Evolutionary conservation across 805 yeast species (phyloP).

Genomic region (Pichia nakasei): DNA sequence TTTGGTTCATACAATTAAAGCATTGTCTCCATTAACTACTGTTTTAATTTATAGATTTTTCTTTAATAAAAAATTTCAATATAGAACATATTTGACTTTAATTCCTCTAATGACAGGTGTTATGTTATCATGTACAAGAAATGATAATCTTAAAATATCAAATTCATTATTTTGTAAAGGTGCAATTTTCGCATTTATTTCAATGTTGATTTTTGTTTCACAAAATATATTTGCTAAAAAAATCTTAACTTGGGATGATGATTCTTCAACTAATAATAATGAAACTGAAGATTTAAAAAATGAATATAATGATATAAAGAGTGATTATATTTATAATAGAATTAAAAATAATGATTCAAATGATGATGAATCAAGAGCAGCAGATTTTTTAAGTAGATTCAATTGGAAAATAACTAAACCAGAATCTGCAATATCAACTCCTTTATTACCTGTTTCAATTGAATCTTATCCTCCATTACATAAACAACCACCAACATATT

Average conservation of each 20-base stretch:
- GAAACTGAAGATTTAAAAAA: constrained; percentile 1
- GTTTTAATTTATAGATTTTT: constrained; percentile 66
- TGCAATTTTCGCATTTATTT: constrained; percentile 40
- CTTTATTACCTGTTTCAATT: constrained; percentile 27
- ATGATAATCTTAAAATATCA: constrained; percentile 19
- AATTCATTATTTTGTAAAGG: constrained; percentile 30
- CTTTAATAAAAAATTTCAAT: constrained; percentile 48
- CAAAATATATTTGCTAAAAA: constrained; percentile 78
- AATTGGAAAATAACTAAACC: constrained; percentile 23
- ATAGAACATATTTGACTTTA: constrained; percentile 67
- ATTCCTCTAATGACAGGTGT: constrained; percentile 78
- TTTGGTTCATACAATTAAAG: constrained; percentile 87
- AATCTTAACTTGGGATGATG: constrained; percentile 45
- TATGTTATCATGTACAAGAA: constrained; percentile 62
- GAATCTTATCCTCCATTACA: constrained; percentile 21
- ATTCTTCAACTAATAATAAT: neutral
- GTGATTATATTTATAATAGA: neutral
- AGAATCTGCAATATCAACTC: constrained; percentile 28
- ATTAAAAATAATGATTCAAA: constrained; percentile 10
- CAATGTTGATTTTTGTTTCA: constrained; percentile 62
- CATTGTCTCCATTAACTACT: constrained; percentile 82
- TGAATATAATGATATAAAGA: constrained; percentile 1
- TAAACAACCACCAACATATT: constrained; percentile 13
- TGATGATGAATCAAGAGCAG: constrained; percentile 18
- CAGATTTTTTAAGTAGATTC: constrained; percentile 20